Base-by-base conservation (phyloP, 106 monocot species). In the Hemerocallis citrina region DNA sequence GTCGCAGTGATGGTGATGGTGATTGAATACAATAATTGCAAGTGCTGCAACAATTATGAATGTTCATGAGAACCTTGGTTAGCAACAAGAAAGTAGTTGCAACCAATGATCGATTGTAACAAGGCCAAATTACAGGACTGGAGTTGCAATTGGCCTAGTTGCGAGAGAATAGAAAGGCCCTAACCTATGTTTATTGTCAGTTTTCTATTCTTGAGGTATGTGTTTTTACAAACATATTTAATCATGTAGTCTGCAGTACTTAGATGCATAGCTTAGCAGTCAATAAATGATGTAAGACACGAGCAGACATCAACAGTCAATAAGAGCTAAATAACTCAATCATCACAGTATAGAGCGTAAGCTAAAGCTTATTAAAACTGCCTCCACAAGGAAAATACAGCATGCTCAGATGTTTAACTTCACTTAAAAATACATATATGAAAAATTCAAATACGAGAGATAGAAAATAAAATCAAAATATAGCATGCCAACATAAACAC, bases 161-260 rank as follows among this genome's bases (percentile, higher is more conserved):
- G n/a, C n/a, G n/a, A n/a, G n/a, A n/a, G n/a, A n/a, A n/a, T n/a
- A n/a, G n/a, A n/a, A n/a, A n/a, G n/a, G n/a, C 85, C 85, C 91
- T 83, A 86, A 64, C 7, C 31, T 54, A 32, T 12, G n/a, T 27
- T 6, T 7, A 54, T 31, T 0, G 6, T 30, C 31, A 15, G 54
- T 54, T 27, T 31, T 5, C 4, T 32, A 24, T 54, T 32, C 29
- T n/a, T 31, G 32, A 32, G 14, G 4, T 32, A 50, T 50, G 25
- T 92, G 80, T 14, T 75, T 80, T 71, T 73, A 85, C 35, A 73
- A 67, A 70, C 79, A 83, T 25, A 69, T 61, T 1, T 72, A 77
- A 73, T 84, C 70, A 17, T 24, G 14, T 23, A 12, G 13, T 32
- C 6, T 9, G 13, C n/a, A 54, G 54, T n/a, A 28, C 29, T 28